These are phyloP conservation scores for Xylaria sp. DNA, from an alignment of 2,329 filamentous ascomycete species.

Conservation along the genomic window DNA sequence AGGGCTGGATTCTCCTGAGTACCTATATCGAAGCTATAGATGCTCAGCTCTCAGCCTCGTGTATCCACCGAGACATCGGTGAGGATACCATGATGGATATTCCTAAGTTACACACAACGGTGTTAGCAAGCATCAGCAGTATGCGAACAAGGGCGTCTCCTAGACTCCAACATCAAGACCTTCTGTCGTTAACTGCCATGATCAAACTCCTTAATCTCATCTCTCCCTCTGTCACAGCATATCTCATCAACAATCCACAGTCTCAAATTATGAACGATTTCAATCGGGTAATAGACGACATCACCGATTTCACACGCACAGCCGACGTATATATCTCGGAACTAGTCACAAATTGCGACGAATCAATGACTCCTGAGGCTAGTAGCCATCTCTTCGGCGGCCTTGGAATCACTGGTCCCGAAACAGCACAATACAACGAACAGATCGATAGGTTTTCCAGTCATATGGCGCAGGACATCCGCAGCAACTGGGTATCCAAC, in stretches of 20 bases:
- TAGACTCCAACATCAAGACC: slow-evolving; percentile 41
- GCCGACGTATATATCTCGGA: slow-evolving; percentile 41
- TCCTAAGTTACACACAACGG: slow-evolving; percentile 48
- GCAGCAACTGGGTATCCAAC: slow-evolving; percentile 56
- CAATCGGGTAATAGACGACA: slow-evolving; percentile 27
- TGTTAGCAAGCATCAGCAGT: slow-evolving; percentile 46
- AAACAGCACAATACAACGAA: slow-evolving; percentile 39
- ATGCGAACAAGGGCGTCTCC: slow-evolving; percentile 38
- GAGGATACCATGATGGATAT: slow-evolving; percentile 50
- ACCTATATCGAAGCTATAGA: slow-evolving; percentile 60
- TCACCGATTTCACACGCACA: slow-evolving; percentile 45
- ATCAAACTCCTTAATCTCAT: slow-evolving; percentile 45
- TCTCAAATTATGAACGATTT: slow-evolving; percentile 37
- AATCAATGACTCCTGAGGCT: slow-evolving; percentile 33
- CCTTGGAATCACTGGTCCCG: slow-evolving; percentile 19
- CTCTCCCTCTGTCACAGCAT: slow-evolving; percentile 46
- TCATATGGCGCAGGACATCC: slow-evolving; percentile 58
- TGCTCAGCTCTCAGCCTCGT: slow-evolving; percentile 49
- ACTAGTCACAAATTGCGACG: slow-evolving; percentile 25
- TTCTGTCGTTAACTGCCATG: slow-evolving; percentile 42
- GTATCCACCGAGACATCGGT: slow-evolving; percentile 53
- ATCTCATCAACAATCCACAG: slow-evolving; percentile 43
- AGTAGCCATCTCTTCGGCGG: slow-evolving; percentile 42
- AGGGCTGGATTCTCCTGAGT: slow-evolving; percentile 61
- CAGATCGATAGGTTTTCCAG: slow-evolving; percentile 55